phyloP scores from a whole-genome alignment of 1,284 basidiomycete species.

The Tilletia caries region DNA sequence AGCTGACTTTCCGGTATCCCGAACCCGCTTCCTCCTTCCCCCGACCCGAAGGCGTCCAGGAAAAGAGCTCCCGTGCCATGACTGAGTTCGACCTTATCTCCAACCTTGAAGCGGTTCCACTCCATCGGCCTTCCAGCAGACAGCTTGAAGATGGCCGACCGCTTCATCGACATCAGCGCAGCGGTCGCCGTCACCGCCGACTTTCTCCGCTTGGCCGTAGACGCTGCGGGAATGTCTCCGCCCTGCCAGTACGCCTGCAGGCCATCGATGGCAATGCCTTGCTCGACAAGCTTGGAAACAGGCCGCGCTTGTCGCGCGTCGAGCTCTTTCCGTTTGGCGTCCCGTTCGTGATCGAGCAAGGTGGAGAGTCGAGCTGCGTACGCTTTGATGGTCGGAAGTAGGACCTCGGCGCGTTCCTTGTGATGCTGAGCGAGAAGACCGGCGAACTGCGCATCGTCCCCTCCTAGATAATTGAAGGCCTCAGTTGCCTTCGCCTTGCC shows the following conservation, averaged over 20 bases:
- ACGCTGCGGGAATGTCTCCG: not conserved
- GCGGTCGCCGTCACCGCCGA: constrained; percentile 18
- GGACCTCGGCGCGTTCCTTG: not conserved
- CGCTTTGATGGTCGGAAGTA: not conserved
- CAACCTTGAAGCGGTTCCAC: constrained; percentile 14
- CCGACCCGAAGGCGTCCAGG: not conserved
- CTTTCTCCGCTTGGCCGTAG: not conserved
- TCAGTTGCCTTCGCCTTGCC: constrained; percentile 1
- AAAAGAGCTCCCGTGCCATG: constrained; percentile 26
- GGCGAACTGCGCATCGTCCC: not conserved
- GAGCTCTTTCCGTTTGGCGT: not conserved
- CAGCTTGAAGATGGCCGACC: constrained; percentile 42
- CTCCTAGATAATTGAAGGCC: not conserved
- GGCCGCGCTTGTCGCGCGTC: constrained; percentile 3
- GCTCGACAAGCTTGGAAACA: constrained; percentile 14
- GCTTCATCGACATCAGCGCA: constrained; percentile 36
- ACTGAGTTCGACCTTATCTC: constrained; percentile 21
- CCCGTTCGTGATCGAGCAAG: not conserved
- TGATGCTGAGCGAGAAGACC: not conserved
- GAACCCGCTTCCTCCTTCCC: not conserved
- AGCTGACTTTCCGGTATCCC: not conserved
- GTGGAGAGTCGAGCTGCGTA: constrained; percentile 4
- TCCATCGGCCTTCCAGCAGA: constrained; percentile 22
- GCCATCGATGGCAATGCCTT: constrained; percentile 31
- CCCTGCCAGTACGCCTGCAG: constrained; percentile 47